Evolutionary conservation across 2,329 filamentous ascomycete species (phyloP).

Genomic region (Apiospora malaysiana): DNA sequence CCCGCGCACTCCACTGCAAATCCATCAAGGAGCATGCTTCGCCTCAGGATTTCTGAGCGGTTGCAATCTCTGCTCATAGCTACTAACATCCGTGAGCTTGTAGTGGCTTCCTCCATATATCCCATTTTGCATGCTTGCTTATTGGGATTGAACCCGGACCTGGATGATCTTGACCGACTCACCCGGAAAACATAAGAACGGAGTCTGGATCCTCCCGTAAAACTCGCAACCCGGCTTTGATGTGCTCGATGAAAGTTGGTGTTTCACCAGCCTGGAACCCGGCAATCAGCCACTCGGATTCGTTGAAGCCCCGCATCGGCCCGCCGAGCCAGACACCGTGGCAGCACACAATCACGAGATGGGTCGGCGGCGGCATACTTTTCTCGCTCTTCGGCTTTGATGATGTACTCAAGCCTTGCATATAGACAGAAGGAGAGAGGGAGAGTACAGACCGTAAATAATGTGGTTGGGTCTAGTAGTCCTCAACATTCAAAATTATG

Average conservation of each 20-base stretch:
- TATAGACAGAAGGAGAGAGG: not conserved
- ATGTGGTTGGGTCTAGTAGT: not conserved
- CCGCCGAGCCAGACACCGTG: constrained; percentile 79
- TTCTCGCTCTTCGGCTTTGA: not conserved
- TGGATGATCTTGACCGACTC: constrained; percentile 30
- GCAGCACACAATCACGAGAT: constrained; percentile 82
- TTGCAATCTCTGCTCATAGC: no score
- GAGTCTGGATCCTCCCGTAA: constrained; percentile 53
- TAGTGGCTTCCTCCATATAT: no score
- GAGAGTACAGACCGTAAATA: not conserved
- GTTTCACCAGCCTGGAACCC: constrained; percentile 80
- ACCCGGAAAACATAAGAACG: constrained; percentile 77
- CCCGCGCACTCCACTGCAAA: no score
- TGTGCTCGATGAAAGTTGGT: constrained; percentile 78
- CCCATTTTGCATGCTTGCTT: no score
- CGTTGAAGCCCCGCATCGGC: constrained; percentile 54
- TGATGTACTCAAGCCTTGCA: not conserved
- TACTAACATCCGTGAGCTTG: no score
- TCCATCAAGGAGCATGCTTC: no score
- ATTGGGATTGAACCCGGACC: no score
- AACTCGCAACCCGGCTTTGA: constrained; percentile 65
- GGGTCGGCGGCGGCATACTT: constrained; percentile 42
- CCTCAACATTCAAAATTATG: not conserved
- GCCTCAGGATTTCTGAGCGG: no score
- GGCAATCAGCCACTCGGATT: constrained; percentile 75